phyloP scores from a whole-genome alignment of 1,284 basidiomycete genomes.

The Apiotrichum laibachii region DNA sequence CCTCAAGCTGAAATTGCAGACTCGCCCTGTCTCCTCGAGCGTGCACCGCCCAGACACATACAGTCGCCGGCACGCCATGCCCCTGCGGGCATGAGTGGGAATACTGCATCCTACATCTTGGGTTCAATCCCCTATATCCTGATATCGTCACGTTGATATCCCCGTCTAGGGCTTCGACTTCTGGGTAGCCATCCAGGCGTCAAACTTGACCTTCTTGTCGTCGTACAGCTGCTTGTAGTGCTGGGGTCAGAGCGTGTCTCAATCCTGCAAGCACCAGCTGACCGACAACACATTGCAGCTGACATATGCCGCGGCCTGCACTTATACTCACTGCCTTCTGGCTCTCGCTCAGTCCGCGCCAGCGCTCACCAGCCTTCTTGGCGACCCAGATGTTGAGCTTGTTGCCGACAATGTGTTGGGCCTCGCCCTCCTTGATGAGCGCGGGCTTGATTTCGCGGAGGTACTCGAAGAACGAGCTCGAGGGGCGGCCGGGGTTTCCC shows the following conservation, averaged over 20 bases:
- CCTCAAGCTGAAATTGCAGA: too few species aligned
- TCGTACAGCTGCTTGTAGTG: not conserved
- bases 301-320: too few species aligned
- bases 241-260: not conserved
- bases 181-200: not conserved
- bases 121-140: not conserved
- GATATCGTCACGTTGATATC: not conserved
- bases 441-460: slow-evolving; percentile 13
- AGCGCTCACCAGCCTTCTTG: slow-evolving; percentile 29
- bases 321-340: slow-evolving; percentile 36
- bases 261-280: too few species aligned
- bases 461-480: slow-evolving; percentile 34
- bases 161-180: too few species aligned
- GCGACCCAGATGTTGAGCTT: slow-evolving; percentile 8
- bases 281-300: too few species aligned
- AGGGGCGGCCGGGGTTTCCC: slow-evolving; percentile 34
- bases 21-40: too few species aligned
- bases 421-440: slow-evolving; percentile 3
- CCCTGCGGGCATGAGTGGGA: not conserved
- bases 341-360: slow-evolving; percentile 29
- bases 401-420: slow-evolving; percentile 2
- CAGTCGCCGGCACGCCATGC: too few species aligned
- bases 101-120: not conserved
- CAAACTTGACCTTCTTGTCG: not conserved
- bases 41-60: too few species aligned